Evolutionary conservation across 2,329 filamentous ascomycete species (phyloP).

Genomic region (Sphaerulina musiva): DNA sequence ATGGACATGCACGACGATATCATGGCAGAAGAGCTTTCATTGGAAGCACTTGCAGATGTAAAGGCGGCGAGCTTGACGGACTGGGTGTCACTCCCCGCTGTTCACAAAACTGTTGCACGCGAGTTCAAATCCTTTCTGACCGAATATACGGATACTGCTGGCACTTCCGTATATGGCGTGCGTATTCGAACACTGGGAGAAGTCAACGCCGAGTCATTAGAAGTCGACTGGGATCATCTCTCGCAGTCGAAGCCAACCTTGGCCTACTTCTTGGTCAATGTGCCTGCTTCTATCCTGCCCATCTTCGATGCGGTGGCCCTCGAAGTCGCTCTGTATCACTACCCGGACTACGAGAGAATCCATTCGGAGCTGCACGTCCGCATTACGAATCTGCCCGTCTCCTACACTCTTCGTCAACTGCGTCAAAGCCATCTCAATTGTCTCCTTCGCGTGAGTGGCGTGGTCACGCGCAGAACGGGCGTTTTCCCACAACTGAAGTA

Average conservation of each 20-base stretch:
- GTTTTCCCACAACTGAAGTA: conserved; percentile 98
- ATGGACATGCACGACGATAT: conserved; percentile 83
- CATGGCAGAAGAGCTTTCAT: conserved; percentile 89
- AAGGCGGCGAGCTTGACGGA: conserved; percentile 91
- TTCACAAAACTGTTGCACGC: conserved; percentile 86
- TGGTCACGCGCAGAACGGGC: conserved; percentile 87
- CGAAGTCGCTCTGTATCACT: conserved; percentile 91
- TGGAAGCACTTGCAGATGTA: conserved; percentile 85
- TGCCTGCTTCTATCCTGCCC: conserved; percentile 88
- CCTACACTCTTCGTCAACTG: conserved; percentile 90
- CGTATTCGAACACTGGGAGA: conserved; percentile 94
- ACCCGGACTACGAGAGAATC: conserved; percentile 95
- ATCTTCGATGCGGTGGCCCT: conserved; percentile 96
- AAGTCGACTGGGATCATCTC: conserved; percentile 92
- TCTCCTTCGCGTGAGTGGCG: conserved; percentile 85
- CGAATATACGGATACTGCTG: conserved; percentile 84
- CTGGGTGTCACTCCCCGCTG: conserved; percentile 85
- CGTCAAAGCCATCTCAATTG: conserved; percentile 95
- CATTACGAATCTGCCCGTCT: conserved; percentile 87
- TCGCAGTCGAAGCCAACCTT: conserved; percentile 85
- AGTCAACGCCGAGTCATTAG: conserved; percentile 89
- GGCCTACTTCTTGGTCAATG: conserved; percentile 93
- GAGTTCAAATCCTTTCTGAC: conserved; percentile 98
- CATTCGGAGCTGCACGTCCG: conserved; percentile 97
- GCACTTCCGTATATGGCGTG: conserved; percentile 88